These are phyloP conservation scores for Thelonectria olida DNA, from an alignment of 2,329 filamentous ascomycete genomes.

Conservation along the genomic window DNA sequence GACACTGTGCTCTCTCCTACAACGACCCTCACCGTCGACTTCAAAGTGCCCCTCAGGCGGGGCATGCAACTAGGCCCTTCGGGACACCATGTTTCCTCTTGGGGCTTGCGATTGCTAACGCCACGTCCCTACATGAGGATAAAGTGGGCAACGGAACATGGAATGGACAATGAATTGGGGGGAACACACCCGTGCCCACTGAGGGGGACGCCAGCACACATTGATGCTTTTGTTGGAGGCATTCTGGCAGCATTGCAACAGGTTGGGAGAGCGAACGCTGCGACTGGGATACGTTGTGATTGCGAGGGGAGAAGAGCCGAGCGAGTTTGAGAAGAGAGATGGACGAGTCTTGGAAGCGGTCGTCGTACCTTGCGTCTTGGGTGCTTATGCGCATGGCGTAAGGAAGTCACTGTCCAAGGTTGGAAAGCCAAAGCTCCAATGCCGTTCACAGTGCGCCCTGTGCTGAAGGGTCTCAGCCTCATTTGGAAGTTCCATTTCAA, in stretches of 20 bases:
- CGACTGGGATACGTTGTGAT: too few species aligned
- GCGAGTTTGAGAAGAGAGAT: too few species aligned
- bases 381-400: too few species aligned
- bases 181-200: conserved; percentile 3
- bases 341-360: too few species aligned
- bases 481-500: too few species aligned
- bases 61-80: conserved; percentile 34
- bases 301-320: too few species aligned
- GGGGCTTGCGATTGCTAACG: conserved; percentile 20
- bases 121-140: conserved; percentile 26
- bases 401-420: background rate
- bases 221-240: conserved; percentile 8
- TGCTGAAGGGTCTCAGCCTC: background rate
- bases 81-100: conserved; percentile 14
- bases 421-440: too few species aligned
- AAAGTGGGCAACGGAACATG: conserved; percentile 15
- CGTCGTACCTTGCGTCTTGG: background rate
- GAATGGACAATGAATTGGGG: conserved; percentile 17
- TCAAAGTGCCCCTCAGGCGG: conserved; percentile 9
- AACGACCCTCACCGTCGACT: conserved; percentile 17
- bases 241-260: background rate
- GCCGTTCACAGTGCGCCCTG: too few species aligned
- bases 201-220: conserved; percentile 12
- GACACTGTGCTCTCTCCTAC: background rate
- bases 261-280: too few species aligned